Evolutionary conservation across 1,139 yeast genomes (phyloP), one percentile per base, ranked within the genome.

Genomic region (Yamadazyma conglobata): DNA sequence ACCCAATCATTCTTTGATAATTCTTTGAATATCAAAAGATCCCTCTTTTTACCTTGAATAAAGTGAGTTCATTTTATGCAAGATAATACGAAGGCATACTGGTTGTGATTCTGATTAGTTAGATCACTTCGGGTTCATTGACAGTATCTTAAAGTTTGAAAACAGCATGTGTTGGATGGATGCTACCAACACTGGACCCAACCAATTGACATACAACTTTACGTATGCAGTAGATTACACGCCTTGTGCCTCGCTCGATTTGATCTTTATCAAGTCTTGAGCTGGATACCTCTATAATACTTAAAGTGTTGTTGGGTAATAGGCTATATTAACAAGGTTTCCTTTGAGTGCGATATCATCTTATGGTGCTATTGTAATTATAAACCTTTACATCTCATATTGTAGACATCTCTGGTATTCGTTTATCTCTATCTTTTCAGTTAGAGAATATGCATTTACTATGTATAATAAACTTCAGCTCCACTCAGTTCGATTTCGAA

Each of bases 331-430:
- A 55, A 76, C 43, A 54, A 52, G 77, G 70, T 67, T 76, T 60
- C 56, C 64, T 77, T 80, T 81, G 89, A 81, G 88, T 81, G 73
- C 89, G 86, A 67, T 73, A 64, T 56, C 77, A 68, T 73, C 80
- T 67, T 61, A 27, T 32, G 84, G 75, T 70, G 77, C 55, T 61
- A 70, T 73, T 77, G 88, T 77, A 81, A 79, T 81, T 80, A 77
- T 69, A 66, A 67, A 65, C 67, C 80, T 66, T 65, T 40, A 79
- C 82, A 79, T 60, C 28, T 12, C 10, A 8, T 22, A 10, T 17
- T 17, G 19, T 17, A 17, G 19, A 17, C 9, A 9, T 7, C 9
- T 17, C 19, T 7, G 6, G 6, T 17, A 17, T 7, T 17, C 19
- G n/a, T n/a, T n/a, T n/a, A n/a, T n/a, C n/a, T n/a, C n/a, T n/a